These are phyloP conservation scores for Spergularia marina DNA, from an alignment of 148 eudicot genomes.

Conservation along the genomic window DNA sequence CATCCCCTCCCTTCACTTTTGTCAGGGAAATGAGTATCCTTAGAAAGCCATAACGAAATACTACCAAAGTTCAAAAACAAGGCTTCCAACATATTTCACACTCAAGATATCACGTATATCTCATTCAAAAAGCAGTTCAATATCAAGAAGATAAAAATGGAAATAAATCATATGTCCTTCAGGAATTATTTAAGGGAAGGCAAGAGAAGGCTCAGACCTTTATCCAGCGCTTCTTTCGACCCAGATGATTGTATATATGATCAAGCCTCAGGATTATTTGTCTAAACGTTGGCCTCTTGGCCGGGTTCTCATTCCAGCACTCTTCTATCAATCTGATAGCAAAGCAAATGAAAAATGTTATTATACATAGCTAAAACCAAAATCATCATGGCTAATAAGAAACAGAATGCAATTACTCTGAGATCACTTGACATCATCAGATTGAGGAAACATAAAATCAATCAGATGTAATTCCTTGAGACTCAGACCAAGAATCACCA, in stretches of 20 bases:
- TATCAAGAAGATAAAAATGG: not conserved
- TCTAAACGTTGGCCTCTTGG: slow-evolving; percentile 75
- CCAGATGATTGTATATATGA: slow-evolving; percentile 46
- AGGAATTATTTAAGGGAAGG: not conserved
- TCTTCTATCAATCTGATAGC: slow-evolving; percentile 71
- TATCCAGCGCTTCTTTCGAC: slow-evolving; percentile 65
- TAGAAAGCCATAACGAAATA: not conserved
- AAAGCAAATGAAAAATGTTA: slow-evolving; percentile 11
- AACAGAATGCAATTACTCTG: not conserved
- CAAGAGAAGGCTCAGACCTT: slow-evolving; percentile 44
- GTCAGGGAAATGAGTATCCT: not conserved
- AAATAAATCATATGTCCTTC: not conserved
- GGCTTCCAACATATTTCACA: too few relatives aligned
- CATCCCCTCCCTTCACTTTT: not conserved
- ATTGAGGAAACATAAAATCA: not conserved
- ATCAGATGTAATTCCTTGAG: not conserved
- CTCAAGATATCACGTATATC: too few relatives aligned
- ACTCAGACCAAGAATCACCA: too few relatives aligned
- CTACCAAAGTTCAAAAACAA: not conserved
- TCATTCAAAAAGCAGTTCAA: not conserved
- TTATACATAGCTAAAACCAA: slow-evolving; percentile 2
- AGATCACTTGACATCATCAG: not conserved
- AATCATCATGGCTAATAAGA: not conserved
- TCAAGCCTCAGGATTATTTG: slow-evolving; percentile 67
- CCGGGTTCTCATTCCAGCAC: slow-evolving; percentile 83